Conservation (phyloP, 257 asterid genomes). For the Plantago elongata region DNA sequence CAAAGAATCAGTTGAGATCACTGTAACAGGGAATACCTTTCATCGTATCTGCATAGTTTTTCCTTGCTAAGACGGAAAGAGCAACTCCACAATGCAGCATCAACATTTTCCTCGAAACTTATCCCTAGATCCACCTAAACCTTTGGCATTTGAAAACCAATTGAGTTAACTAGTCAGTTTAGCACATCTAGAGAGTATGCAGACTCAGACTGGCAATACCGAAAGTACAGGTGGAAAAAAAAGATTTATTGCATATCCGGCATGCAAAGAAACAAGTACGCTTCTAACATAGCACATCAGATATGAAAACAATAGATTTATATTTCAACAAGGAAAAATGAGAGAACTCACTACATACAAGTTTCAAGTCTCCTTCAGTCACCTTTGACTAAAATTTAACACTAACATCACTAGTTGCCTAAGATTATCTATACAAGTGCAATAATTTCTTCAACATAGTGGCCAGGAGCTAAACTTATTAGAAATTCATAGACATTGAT, state of each 20-base stretch:
- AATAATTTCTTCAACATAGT: slow-evolving; percentile 1
- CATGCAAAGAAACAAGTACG: no score
- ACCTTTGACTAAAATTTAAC: slow-evolving; percentile 22
- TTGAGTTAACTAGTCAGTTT: no score
- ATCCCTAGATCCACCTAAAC: no score
- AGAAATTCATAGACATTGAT: background rate
- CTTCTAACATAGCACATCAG: background rate
- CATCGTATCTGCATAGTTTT: no score
- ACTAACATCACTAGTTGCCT: slow-evolving; percentile 23
- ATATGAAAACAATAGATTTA: background rate
- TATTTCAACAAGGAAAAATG: background rate
- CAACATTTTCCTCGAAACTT: no score
- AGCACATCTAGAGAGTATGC: no score
- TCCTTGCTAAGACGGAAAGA: no score
- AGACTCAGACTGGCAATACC: background rate
- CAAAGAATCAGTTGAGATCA: no score
- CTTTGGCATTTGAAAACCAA: no score
- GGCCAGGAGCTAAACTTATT: slow-evolving; percentile 7
- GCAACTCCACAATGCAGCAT: no score
- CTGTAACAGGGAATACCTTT: no score
- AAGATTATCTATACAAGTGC: slow-evolving; percentile 20
- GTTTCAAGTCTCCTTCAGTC: slow-evolving; percentile 19
- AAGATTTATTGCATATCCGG: background rate
- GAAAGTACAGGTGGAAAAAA: background rate
- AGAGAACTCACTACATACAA: slow-evolving; percentile 29